phyloP scores from a whole-genome alignment of 192 early-diverging fungal genomes.

The Mortierella claussenii region DNA sequence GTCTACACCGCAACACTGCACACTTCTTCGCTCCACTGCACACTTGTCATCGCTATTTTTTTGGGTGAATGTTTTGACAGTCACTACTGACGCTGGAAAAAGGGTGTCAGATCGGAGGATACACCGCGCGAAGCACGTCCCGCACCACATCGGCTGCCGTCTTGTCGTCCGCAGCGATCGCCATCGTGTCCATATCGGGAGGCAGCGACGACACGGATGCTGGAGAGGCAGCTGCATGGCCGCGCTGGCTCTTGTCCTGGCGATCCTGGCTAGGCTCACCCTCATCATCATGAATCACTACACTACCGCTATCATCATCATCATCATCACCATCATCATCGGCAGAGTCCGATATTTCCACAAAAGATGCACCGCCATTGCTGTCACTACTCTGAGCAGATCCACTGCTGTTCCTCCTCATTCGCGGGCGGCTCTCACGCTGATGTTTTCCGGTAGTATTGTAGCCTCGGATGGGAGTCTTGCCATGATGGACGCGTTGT shows the following conservation, averaged over 20 bases:
- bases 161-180: constrained; percentile 15
- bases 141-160: constrained; percentile 35
- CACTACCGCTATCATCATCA: not conserved
- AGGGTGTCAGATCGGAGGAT: constrained; percentile 32
- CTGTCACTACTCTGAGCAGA: constrained; percentile 21
- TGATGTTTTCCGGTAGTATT: not conserved
- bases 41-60: no score
- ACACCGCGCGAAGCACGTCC: constrained; percentile 31
- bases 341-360: constrained; percentile 33
- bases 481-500: no score
- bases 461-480: constrained; percentile 1
- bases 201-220: no score
- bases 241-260: not conserved
- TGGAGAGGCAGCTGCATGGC: no score
- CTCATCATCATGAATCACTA: not conserved
- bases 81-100: no score
- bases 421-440: not conserved
- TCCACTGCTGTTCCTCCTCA: constrained; percentile 1
- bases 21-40: not conserved
- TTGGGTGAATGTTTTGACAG: no score
- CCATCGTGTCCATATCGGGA: no score
- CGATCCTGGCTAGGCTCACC: no score
- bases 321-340: no score
- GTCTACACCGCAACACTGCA: no score
- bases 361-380: constrained; percentile 24